phyloP scores from a whole-genome alignment of 306 rosid species.

The Quercus dentata region DNA sequence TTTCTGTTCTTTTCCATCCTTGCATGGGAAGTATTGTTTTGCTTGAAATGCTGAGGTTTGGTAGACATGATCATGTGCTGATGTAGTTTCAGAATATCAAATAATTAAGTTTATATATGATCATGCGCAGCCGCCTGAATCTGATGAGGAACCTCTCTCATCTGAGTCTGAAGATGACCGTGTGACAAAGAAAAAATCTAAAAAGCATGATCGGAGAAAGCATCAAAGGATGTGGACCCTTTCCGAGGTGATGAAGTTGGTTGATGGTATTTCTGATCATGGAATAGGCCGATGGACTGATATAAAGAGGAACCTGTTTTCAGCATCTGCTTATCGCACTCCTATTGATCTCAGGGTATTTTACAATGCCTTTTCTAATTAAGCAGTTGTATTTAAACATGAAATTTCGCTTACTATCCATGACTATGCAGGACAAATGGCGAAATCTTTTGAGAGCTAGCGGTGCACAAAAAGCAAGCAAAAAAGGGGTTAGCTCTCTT shows the following conservation, averaged over 20 bases:
- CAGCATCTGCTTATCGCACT: slow-evolving; percentile 72
- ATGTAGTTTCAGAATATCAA: not conserved
- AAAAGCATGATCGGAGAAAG: slow-evolving; percentile 72
- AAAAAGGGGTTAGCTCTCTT: slow-evolving; percentile 52
- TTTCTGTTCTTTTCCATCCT: not conserved
- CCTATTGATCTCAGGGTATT: slow-evolving; percentile 94
- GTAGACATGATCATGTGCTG: not conserved
- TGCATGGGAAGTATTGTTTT: not conserved
- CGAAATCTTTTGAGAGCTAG: slow-evolving; percentile 78
- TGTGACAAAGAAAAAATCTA: slow-evolving; percentile 38
- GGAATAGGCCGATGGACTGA: slow-evolving; percentile 98
- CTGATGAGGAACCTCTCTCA: slow-evolving; percentile 40
- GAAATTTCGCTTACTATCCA: slow-evolving; percentile 14
- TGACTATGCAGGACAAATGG: slow-evolving; percentile 88
- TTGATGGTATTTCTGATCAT: slow-evolving; percentile 88
- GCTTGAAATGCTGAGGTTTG: not conserved
- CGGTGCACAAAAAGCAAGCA: slow-evolving; percentile 43
- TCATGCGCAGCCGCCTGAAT: slow-evolving; percentile 38
- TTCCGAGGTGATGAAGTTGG: slow-evolving; percentile 68
- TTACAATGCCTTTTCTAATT: slow-evolving; percentile 17
- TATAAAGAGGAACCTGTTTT: slow-evolving; percentile 66
- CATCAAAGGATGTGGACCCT: slow-evolving; percentile 92
- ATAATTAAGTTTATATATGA: not conserved
- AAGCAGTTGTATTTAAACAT: slow-evolving; percentile 3
- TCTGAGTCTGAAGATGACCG: slow-evolving; percentile 55